Evolutionary conservation across 1,139 yeast genomes (phyloP).

Genomic region (Yarrowia galli): DNA sequence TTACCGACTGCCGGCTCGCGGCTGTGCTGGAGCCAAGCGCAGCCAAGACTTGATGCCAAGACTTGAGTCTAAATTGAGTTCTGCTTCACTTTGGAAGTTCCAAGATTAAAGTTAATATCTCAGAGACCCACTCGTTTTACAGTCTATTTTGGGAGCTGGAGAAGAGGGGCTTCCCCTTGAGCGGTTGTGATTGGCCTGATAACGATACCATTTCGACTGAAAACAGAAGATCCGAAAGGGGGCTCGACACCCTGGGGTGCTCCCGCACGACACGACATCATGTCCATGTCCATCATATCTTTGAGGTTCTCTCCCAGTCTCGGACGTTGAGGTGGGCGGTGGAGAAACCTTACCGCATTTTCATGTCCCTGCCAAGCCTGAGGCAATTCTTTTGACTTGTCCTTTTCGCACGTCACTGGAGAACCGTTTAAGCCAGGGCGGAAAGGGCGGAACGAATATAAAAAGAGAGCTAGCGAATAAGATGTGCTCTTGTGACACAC

Average conservation of each 20-base stretch:
- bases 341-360: conserved; percentile 19
- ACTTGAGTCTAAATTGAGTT: conserved; percentile 32
- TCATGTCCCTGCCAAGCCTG: conserved; percentile 38
- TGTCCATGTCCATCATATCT: neutral
- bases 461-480: conserved; percentile 22
- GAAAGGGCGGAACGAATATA: neutral
- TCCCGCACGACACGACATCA: neutral
- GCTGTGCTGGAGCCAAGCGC: conserved; percentile 35
- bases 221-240: no score
- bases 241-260: neutral
- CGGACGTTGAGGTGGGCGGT: conserved; percentile 20
- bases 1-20: conserved; percentile 1
- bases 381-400: conserved; percentile 26
- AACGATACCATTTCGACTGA: neutral
- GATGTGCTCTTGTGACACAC: conserved; percentile 2
- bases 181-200: neutral
- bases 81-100: neutral
- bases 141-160: conserved; percentile 20
- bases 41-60: conserved; percentile 38
- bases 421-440: conserved; percentile 14
- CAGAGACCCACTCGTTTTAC: conserved; percentile 30
- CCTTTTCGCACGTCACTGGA: conserved; percentile 8
- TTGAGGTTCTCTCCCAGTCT: neutral
- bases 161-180: conserved; percentile 1
- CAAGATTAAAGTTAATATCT: conserved; percentile 13